Conservation (phyloP, 164 flowering plant species). For the Annona cherimola region DNA sequence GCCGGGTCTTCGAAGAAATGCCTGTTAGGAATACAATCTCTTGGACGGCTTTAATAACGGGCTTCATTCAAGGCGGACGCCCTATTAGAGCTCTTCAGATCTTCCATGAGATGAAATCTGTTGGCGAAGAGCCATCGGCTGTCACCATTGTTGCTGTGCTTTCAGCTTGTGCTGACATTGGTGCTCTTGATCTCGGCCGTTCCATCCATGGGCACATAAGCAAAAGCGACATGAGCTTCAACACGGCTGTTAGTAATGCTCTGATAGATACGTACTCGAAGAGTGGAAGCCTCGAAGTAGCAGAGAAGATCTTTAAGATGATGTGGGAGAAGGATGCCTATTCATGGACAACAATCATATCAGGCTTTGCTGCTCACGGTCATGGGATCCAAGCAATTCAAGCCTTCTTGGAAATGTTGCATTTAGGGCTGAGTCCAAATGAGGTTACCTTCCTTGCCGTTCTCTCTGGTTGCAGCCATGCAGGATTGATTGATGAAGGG, state of each 20-base stretch:
- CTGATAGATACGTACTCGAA: slow-evolving; percentile 35
- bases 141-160: slow-evolving; percentile 29
- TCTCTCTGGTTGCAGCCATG: slow-evolving; percentile 29
- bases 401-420: slow-evolving; percentile 22
- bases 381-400: slow-evolving; percentile 25
- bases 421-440: slow-evolving; percentile 22
- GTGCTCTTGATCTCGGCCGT: slow-evolving; percentile 25
- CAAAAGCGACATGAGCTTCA: slow-evolving; percentile 18
- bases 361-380: slow-evolving; percentile 35
- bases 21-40: slow-evolving; percentile 24
- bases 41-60: slow-evolving; percentile 51
- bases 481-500: slow-evolving; percentile 36
- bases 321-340: slow-evolving; percentile 23
- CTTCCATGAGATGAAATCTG: slow-evolving; percentile 27
- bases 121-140: slow-evolving; percentile 24
- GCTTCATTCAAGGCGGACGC: slow-evolving; percentile 22
- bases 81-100: slow-evolving; percentile 28
- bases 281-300: slow-evolving; percentile 31
- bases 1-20: slow-evolving; percentile 21
- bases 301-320: slow-evolving; percentile 23
- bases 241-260: slow-evolving; percentile 26
- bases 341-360: slow-evolving; percentile 32
- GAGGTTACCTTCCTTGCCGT: slow-evolving; percentile 31
- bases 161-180: slow-evolving; percentile 26
- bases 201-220: slow-evolving; percentile 21